Base-by-base conservation (phyloP, 2,329 filamentous ascomycete genomes). In the Trichoderma harzianum region DNA sequence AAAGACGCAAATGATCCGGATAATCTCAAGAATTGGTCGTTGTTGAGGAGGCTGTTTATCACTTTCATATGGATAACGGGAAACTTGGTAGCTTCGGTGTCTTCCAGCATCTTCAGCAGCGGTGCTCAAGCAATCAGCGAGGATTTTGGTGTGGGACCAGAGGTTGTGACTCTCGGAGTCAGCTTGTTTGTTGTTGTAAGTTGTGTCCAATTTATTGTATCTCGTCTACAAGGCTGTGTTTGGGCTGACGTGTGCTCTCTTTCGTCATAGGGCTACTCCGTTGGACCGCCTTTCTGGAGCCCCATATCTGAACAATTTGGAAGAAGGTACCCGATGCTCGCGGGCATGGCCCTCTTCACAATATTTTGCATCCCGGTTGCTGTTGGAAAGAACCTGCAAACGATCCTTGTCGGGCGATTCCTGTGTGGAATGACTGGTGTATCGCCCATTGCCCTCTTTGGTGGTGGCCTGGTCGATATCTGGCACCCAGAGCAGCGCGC, bases 291-390 rank as follows among this genome's bases (percentile, higher is more conserved):
- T 5, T 80, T 89, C 62, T 78, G 90, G 3, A 86, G 87, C 1
- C 88, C 88, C 0, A 75, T 90, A 58, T 88, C 85, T 1, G 91
- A 93, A 78, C 86, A 92, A 70, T 92, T 91, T 76, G 90, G 91
- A 1, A 85, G 91, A 5, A 80, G 69, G 28, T 65, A 65, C 18
- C 69, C 69, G 1, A 64, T 70, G 69, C 61, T 70, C n/a, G 61
- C 28, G 7, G 69, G 60, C 34, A 70, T 70, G 69, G 21, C 60
- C n/a, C 60, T 70, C 4, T 70, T 70, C 34, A 70, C 69, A 1
- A 18, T 70, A 12, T 70, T 70, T 7, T 70, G 69, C 28, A 70
- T 70, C 18, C 69, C 69, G 18, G 69, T 70, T n/a, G 69, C 69
- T 18, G 21, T 70, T 18, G 68, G 68, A 58, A 70, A 64, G 47